Base-by-base conservation (phyloP, 2,329 filamentous ascomycete genomes). In the Zasmidium angulare region DNA sequence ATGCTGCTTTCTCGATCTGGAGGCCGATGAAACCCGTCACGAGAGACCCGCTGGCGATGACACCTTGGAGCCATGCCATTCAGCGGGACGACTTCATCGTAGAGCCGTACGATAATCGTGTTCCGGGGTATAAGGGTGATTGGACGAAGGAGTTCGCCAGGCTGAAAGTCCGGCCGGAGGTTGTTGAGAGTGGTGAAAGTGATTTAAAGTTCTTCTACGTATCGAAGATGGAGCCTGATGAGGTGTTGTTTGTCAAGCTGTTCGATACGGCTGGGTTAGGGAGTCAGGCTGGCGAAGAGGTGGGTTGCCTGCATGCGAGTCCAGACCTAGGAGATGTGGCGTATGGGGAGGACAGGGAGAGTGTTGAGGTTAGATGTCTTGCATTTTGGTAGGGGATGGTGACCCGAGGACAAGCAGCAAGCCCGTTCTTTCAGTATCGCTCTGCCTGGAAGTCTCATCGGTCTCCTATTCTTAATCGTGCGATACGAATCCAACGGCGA, bases 211-310 rank as follows among this genome's bases (percentile, higher is more conserved):
- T 46, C n/a, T 56, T 24, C 21, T 56, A 60, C 36, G 48, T 56
- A 3, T 56, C 52, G 19, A 40, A 53, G 3, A 52, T 60, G 58
- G 24, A 60, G 48, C 46, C 58, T 22, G 53, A 60, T 36, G 58
- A 60, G 53, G 58, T 60, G 21, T 47, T 60, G 46, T 47, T 60
- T 17, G 47, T 56, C 21, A 60, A 56, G 53, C n/a, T 60, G 26
- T 60, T 60, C 24, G 58, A 60, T 31, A 56, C 21, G 7, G 53
- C 47, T 24, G 52, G 52, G 19, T 22, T 56, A 12, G 58, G 53
- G 19, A 19, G 50, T 9, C 29, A 29, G 19, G 48, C 46, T 2
- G 22, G 2, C n/a, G 47, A 56, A 40, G 53, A 46, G 20, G 48
- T 56, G 14, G 53, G 58, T 3, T 47, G 46, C 46, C 21, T 51